A percentile compares a stretch with the other conserved stretches of the same genome.
Conservation (phyloP, 2,329 filamentous ascomycete species). For the Trichoderma sp. region DNA sequence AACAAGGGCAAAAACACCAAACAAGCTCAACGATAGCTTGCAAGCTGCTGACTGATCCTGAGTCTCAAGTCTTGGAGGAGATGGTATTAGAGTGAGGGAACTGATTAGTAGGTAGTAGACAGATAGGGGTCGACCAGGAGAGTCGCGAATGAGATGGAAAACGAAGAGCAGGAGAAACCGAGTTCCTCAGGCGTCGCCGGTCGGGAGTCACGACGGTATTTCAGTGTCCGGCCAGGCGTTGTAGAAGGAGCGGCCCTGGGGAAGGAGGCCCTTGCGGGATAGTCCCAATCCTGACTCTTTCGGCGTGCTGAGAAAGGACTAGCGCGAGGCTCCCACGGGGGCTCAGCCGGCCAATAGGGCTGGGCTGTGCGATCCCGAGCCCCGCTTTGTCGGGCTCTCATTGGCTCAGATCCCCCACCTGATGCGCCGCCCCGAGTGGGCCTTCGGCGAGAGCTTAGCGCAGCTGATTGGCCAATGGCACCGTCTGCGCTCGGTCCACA, state of each 20-base stretch:
- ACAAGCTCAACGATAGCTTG: background rate
- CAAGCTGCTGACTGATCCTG: background rate
- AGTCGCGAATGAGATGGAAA: background rate
- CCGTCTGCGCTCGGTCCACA: slow-evolving; percentile 22
- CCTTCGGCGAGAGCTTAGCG: slow-evolving; percentile 42
- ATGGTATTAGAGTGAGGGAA: no score
- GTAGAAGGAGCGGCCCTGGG: slow-evolving; percentile 17
- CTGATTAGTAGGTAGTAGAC: background rate
- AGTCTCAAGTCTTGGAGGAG: background rate
- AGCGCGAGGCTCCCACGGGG: slow-evolving; percentile 34
- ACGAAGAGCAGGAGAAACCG: slow-evolving; percentile 29
- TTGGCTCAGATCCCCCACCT: slow-evolving; percentile 38
- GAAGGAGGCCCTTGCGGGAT: slow-evolving; percentile 31
- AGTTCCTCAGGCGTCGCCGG: slow-evolving; percentile 40
- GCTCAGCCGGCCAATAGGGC: slow-evolving; percentile 37
- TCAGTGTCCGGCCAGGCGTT: slow-evolving; percentile 36
- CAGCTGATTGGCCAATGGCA: slow-evolving; percentile 41
- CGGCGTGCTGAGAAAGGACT: slow-evolving; percentile 48
- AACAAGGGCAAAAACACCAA: background rate
- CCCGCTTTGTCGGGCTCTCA: slow-evolving; percentile 25
- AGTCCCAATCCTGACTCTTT: slow-evolving; percentile 46
- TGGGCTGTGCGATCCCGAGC: slow-evolving; percentile 7
- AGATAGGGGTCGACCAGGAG: background rate
- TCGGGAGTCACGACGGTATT: slow-evolving; percentile 43
- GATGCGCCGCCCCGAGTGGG: slow-evolving; percentile 35